Conservation (phyloP, 1,139 yeast genomes). For the Suhomyces atakaporum region DNA sequence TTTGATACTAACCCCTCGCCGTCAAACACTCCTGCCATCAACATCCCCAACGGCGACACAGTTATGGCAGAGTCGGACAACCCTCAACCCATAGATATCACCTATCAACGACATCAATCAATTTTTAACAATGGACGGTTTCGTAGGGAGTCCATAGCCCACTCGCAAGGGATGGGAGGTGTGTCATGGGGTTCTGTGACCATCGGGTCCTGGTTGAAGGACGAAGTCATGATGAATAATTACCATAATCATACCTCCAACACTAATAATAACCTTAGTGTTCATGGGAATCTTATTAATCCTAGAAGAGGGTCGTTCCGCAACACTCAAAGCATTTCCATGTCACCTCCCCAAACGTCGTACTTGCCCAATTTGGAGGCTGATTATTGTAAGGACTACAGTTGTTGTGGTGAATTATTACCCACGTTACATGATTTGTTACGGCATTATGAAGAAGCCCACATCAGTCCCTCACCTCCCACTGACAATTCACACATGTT, state of each 20-base stretch:
- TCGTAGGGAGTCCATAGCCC: constrained; percentile 89
- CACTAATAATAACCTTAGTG: constrained; percentile 14
- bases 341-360: constrained; percentile 74
- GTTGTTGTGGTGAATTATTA: constrained; percentile 88
- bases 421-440: constrained; percentile 92
- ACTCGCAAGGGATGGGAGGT: constrained; percentile 97
- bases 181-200: constrained; percentile 97
- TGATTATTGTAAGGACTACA: constrained; percentile 92
- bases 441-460: constrained; percentile 95
- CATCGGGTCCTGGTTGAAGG: constrained; percentile 94
- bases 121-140: constrained; percentile 41
- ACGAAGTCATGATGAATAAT: constrained; percentile 70
- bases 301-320: constrained; percentile 49
- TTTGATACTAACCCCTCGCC: constrained; percentile 19
- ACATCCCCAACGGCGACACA: constrained; percentile 17
- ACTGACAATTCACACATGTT: constrained; percentile 36
- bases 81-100: constrained; percentile 52
- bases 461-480: constrained; percentile 76
- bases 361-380: constrained; percentile 92
- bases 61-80: constrained; percentile 8
- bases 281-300: constrained; percentile 35
- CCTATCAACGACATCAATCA: constrained; percentile 47
- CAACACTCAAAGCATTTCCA: constrained; percentile 31
- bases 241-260: constrained; percentile 19
- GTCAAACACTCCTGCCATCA: constrained; percentile 21